Conservation (phyloP, 768 basidiomycete genomes). For the Amanita jacksonii region DNA sequence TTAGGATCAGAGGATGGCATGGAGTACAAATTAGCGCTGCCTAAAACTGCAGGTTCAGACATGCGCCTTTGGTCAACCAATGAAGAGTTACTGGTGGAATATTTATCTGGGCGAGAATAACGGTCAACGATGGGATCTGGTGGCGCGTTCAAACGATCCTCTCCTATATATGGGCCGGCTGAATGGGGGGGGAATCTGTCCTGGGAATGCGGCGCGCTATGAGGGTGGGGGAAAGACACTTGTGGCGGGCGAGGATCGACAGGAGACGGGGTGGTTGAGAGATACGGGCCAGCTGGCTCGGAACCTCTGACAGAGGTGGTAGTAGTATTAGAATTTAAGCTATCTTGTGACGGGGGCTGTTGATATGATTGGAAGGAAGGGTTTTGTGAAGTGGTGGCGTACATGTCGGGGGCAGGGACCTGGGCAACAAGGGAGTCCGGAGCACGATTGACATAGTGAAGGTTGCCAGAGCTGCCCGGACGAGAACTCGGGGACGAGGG, state of each 20-base stretch:
- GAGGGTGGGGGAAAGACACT: slow-evolving; percentile 29
- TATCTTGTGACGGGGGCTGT: slow-evolving; percentile 14
- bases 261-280: slow-evolving; percentile 36
- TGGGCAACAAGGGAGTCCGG: slow-evolving; percentile 23
- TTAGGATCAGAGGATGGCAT: slow-evolving; percentile 21
- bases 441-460: slow-evolving; percentile 21
- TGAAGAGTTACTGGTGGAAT: slow-evolving; percentile 24
- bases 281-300: slow-evolving; percentile 17
- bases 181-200: slow-evolving; percentile 35
- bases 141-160: slow-evolving; percentile 27
- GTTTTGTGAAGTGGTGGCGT: slow-evolving; percentile 15
- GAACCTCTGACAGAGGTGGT: slow-evolving; percentile 18
- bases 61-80: slow-evolving; percentile 54
- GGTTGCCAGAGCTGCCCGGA: slow-evolving; percentile 18
- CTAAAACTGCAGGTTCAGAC: slow-evolving; percentile 53
- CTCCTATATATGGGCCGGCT: slow-evolving; percentile 30
- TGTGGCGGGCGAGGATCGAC: slow-evolving; percentile 28
- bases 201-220: slow-evolving; percentile 34
- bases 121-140: slow-evolving; percentile 28
- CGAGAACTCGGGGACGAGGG: slow-evolving; percentile 23
- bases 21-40: slow-evolving; percentile 29
- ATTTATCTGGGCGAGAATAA: slow-evolving; percentile 31
- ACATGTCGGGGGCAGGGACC: slow-evolving; percentile 23
- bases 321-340: slow-evolving; percentile 21
- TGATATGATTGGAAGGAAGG: slow-evolving; percentile 17